phyloP scores from a whole-genome alignment of 495 filamentous ascomycete species.

The Tuber aestivum region DNA sequence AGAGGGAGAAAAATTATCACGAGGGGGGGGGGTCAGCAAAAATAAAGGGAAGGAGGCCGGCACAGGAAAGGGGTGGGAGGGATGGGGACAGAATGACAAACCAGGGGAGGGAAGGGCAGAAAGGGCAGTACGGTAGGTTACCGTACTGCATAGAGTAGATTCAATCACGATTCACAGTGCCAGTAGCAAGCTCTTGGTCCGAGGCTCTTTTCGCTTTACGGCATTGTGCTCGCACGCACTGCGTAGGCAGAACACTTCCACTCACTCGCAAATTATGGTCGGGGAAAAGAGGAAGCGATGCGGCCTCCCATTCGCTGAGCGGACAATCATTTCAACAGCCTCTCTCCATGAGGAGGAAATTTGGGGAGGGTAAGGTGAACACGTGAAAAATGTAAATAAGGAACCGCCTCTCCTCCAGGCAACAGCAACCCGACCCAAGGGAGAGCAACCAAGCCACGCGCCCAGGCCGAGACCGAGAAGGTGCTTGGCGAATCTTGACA shows the following conservation, averaged over 20 bases:
- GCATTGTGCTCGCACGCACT: neutral
- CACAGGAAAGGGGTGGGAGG: constrained; percentile 2
- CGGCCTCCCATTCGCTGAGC: neutral
- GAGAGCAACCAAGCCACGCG: neutral
- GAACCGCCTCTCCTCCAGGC: neutral
- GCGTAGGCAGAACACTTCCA: neutral
- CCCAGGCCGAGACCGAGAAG: neutral
- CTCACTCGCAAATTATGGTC: neutral
- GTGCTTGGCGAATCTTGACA: neutral
- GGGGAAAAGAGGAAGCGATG: constrained; percentile 22
- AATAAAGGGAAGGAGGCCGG: constrained; percentile 2
- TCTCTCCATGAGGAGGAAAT: neutral
- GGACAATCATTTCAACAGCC: neutral
- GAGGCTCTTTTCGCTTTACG: neutral
- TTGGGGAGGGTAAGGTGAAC: neutral
- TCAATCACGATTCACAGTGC: neutral
- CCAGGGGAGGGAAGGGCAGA: constrained; percentile 10
- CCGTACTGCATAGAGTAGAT: neutral
- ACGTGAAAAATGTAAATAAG: neutral
- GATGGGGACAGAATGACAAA: constrained; percentile 10
- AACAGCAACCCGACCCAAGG: neutral
- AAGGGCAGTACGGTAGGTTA: constrained; percentile 2
- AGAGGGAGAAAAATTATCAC: constrained; percentile 4
- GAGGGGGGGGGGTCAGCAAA: constrained; percentile 3
- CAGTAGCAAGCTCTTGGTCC: neutral